Evolutionary conservation across 441 rosid genomes (phyloP).

Genomic region (Iberis amara): DNA sequence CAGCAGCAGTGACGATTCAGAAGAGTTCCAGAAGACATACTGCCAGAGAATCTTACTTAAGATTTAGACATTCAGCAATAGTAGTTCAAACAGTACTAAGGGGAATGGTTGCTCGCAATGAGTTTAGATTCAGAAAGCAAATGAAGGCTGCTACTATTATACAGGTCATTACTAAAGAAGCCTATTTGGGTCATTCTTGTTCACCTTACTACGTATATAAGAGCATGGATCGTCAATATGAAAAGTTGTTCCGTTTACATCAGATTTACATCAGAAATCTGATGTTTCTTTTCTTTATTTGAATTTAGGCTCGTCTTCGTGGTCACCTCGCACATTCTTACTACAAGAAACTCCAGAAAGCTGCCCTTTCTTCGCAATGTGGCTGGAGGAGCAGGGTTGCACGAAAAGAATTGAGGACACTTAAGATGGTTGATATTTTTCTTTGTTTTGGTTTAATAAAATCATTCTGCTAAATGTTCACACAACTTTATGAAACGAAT

Average conservation of each 20-base stretch:
- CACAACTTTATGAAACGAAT: constrained; percentile 3
- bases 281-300: constrained; percentile 4
- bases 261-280: constrained; percentile 15
- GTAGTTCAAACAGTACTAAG: constrained; percentile 86
- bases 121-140: constrained; percentile 88
- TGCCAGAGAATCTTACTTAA: constrained; percentile 62
- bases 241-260: background rate
- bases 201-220: constrained; percentile 18
- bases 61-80: constrained; percentile 54
- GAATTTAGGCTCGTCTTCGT: constrained; percentile 59
- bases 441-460: background rate
- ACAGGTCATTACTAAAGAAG: constrained; percentile 53
- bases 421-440: constrained; percentile 54
- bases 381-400: constrained; percentile 88
- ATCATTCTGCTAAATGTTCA: constrained; percentile 2
- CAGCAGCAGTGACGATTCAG: constrained; percentile 87
- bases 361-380: constrained; percentile 63
- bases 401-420: constrained; percentile 62
- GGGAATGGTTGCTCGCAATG: constrained; percentile 95
- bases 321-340: constrained; percentile 51
- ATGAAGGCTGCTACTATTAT: constrained; percentile 87
- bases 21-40: constrained; percentile 68
- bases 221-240: background rate
- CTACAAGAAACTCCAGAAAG: constrained; percentile 63
- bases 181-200: constrained; percentile 25